Percentiles rank a stretch among this genome's conserved stretches.
Evolutionary conservation across 2,329 filamentous ascomycete genomes (phyloP).

Genomic region (Aaosphaeria pasadenensis): DNA sequence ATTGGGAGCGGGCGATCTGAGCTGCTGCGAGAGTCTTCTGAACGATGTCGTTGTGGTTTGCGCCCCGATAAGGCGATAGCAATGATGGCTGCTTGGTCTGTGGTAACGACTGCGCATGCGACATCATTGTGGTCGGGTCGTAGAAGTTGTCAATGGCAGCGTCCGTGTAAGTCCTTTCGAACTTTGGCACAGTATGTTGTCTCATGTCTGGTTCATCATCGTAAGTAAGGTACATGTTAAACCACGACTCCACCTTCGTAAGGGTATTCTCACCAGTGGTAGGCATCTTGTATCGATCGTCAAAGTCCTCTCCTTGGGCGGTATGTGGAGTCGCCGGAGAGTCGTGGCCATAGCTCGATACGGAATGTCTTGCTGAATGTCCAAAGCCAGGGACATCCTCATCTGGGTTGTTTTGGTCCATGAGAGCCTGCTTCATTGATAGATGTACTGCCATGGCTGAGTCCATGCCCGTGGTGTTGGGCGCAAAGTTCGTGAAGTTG

Average conservation of each 20-base stretch:
- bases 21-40: slow-evolving; percentile 75
- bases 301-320: slow-evolving; percentile 50
- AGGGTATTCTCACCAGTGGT: slow-evolving; percentile 53
- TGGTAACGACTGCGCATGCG: slow-evolving; percentile 42
- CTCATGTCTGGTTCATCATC: slow-evolving; percentile 54
- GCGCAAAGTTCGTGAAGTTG: slow-evolving; percentile 36
- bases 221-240: slow-evolving; percentile 67
- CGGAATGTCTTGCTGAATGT: slow-evolving; percentile 55
- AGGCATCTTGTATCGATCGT: slow-evolving; percentile 51
- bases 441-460: slow-evolving; percentile 51
- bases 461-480: slow-evolving; percentile 41
- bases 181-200: slow-evolving; percentile 60
- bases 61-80: slow-evolving; percentile 52
- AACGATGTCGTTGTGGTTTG: slow-evolving; percentile 52
- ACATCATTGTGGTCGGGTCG: slow-evolving; percentile 63
- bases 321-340: slow-evolving; percentile 62
- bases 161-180: slow-evolving; percentile 83
- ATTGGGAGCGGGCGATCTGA: slow-evolving; percentile 64
- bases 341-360: slow-evolving; percentile 59
- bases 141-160: slow-evolving; percentile 82
- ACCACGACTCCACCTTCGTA: slow-evolving; percentile 43
- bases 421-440: slow-evolving; percentile 58
- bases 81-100: slow-evolving; percentile 49
- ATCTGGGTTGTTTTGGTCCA: slow-evolving; percentile 49
- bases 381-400: slow-evolving; percentile 52